Evolutionary conservation across 192 early-diverging fungal genomes (phyloP).

Genomic region (Backusella circina): DNA sequence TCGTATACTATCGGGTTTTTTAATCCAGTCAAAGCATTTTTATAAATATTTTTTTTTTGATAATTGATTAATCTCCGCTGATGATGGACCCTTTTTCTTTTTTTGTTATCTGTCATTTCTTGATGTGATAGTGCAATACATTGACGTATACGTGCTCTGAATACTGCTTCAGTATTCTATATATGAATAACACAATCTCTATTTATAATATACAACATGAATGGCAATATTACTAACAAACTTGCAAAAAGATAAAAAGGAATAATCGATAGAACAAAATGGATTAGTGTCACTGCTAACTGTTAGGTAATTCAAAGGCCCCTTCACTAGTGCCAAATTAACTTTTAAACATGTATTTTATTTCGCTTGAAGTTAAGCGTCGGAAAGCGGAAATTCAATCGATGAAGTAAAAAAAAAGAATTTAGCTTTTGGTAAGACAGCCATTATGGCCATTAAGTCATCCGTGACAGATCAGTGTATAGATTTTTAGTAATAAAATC

Average conservation of each 20-base stretch:
- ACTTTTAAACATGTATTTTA: not conserved
- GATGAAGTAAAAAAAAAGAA: not conserved
- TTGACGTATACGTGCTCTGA: not conserved
- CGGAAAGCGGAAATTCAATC: not conserved
- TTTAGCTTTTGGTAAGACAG: not conserved
- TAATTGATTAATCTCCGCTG: slow-evolving; percentile 2
- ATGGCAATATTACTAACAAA: not conserved
- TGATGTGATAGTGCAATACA: not conserved
- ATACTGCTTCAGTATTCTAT: not conserved
- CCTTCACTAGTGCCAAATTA: not conserved
- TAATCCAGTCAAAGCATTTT: not conserved
- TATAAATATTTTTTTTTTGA: not conserved
- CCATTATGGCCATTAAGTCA: not conserved
- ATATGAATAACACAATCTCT: not conserved
- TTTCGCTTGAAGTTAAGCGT: not conserved
- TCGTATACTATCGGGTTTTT: not conserved
- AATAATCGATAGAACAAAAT: not conserved
- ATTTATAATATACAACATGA: not conserved
- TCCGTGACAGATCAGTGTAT: not conserved
- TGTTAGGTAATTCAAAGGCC: not conserved
- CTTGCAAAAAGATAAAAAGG: not conserved
- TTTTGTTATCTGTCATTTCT: not conserved
- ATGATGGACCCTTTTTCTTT: not conserved
- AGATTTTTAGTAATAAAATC: not conserved
- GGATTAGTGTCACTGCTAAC: not conserved